Conservation (phyloP, 1,284 basidiomycete species). For the Rhodotorula sp. region DNA sequence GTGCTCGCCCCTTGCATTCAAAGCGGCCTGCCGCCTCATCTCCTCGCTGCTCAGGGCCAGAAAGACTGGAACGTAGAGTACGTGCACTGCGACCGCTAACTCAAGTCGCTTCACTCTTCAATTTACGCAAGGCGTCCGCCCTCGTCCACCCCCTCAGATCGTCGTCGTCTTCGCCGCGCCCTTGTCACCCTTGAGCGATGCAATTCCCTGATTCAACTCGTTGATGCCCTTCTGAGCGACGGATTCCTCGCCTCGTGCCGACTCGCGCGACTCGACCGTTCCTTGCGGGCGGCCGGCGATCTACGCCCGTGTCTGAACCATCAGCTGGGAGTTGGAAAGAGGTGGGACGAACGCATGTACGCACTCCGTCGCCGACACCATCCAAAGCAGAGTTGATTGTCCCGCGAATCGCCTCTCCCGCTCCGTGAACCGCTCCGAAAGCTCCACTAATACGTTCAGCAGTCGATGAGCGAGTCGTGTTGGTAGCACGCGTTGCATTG, state of each 20-base stretch:
- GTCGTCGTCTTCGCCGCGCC: no score
- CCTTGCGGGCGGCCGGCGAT: conserved; percentile 31
- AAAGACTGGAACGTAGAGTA: no score
- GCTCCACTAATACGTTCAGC: conserved; percentile 9
- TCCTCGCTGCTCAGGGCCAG: no score
- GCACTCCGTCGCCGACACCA: conserved; percentile 26
- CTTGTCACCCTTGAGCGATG: conserved; percentile 4
- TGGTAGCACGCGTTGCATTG: not conserved
- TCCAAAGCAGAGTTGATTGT: conserved; percentile 22
- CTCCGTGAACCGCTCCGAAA: conserved; percentile 21
- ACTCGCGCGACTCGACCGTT: conserved; percentile 12
- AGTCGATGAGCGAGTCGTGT: not conserved
- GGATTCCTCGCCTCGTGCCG: not conserved
- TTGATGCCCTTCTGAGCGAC: conserved; percentile 21
- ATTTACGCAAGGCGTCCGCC: not conserved
- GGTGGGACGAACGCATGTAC: not conserved
- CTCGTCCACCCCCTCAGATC: not conserved
- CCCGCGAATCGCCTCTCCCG: conserved; percentile 33
- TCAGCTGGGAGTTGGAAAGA: not conserved
- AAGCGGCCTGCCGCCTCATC: no score
- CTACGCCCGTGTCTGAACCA: not conserved
- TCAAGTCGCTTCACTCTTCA: no score
- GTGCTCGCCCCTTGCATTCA: no score
- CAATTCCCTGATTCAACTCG: conserved; percentile 21
- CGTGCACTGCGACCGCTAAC: no score